These are phyloP conservation scores for Aspergillus conjunctus DNA, from an alignment of 495 filamentous ascomycete species.

Conservation along the genomic window DNA sequence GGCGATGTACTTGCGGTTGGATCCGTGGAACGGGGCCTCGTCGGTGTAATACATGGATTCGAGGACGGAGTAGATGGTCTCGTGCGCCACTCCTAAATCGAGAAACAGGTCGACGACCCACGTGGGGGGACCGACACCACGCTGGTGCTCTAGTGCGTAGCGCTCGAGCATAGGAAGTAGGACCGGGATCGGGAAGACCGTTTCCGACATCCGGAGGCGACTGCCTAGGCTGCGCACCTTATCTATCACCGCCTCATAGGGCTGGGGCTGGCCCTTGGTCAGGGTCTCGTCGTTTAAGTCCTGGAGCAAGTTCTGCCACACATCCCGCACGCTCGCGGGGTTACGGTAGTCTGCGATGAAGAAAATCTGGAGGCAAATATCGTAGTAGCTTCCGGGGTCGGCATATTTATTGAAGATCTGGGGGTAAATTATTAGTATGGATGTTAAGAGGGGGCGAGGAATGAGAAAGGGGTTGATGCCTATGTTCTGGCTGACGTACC, in stretches of 20 bases:
- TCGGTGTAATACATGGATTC: slow-evolving; percentile 83
- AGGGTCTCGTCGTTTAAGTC: slow-evolving; percentile 65
- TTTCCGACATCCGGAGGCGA: slow-evolving; percentile 74
- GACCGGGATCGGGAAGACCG: slow-evolving; percentile 70
- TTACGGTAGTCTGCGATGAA: slow-evolving; percentile 86
- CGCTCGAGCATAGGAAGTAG: slow-evolving; percentile 74
- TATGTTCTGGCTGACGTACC: slow-evolving; percentile 52
- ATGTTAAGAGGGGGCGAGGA: not conserved
- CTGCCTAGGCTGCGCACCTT: slow-evolving; percentile 75
- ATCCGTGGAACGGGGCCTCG: slow-evolving; percentile 77
- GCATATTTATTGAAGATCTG: slow-evolving; percentile 90
- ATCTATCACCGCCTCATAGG: slow-evolving; percentile 78
- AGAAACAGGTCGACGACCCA: slow-evolving; percentile 87
- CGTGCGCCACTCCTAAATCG: slow-evolving; percentile 71
- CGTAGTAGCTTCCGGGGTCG: slow-evolving; percentile 85
- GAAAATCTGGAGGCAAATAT: slow-evolving; percentile 90
- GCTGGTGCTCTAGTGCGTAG: slow-evolving; percentile 73
- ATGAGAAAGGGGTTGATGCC: not conserved
- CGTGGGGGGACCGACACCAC: slow-evolving; percentile 62
- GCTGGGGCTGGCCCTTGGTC: slow-evolving; percentile 54
- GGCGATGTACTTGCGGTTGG: slow-evolving; percentile 60
- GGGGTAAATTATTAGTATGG: slow-evolving; percentile 9
- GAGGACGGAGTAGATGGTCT: slow-evolving; percentile 73
- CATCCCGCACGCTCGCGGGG: slow-evolving; percentile 72
- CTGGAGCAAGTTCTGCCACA: slow-evolving; percentile 82